phyloP scores from a whole-genome alignment of 257 asterid genomes.

The Solanum piurae region DNA sequence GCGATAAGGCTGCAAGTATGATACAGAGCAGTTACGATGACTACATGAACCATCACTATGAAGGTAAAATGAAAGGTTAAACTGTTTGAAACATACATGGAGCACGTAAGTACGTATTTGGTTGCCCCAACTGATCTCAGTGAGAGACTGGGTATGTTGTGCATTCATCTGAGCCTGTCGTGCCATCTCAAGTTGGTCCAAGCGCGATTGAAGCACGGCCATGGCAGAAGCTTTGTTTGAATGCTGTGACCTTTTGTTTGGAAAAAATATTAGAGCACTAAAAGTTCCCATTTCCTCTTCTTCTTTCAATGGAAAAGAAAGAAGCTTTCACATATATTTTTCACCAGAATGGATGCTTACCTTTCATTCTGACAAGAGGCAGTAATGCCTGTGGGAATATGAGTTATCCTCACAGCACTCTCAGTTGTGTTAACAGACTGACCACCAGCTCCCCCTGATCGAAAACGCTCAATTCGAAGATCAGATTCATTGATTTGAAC shows the following conservation, averaged over 20 bases:
- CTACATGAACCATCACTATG: background rate
- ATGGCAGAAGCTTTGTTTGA: slow-evolving; percentile 88
- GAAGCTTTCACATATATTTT: background rate
- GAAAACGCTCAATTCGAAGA: slow-evolving; percentile 63
- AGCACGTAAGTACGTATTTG: slow-evolving; percentile 90
- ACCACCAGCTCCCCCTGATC: slow-evolving; percentile 92
- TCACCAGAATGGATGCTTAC: slow-evolving; percentile 15
- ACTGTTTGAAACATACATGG: slow-evolving; percentile 41
- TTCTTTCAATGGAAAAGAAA: background rate
- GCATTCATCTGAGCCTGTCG: slow-evolving; percentile 76
- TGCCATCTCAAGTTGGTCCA: slow-evolving; percentile 84
- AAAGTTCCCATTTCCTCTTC: background rate
- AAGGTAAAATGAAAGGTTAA: background rate
- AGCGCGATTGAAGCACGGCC: slow-evolving; percentile 93
- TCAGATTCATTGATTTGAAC: slow-evolving; percentile 83
- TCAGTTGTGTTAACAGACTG: slow-evolving; percentile 86
- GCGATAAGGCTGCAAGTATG: slow-evolving; percentile 70
- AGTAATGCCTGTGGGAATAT: slow-evolving; percentile 80
- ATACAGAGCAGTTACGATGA: background rate
- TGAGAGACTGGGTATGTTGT: slow-evolving; percentile 76
- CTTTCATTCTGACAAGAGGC: slow-evolving; percentile 93
- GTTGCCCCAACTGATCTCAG: slow-evolving; percentile 86
- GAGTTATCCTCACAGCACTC: slow-evolving; percentile 93
- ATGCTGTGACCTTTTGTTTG: slow-evolving; percentile 73
- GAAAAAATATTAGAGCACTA: background rate